phyloP scores from a whole-genome alignment of 768 basidiomycete genomes.

The Russula sp. region DNA sequence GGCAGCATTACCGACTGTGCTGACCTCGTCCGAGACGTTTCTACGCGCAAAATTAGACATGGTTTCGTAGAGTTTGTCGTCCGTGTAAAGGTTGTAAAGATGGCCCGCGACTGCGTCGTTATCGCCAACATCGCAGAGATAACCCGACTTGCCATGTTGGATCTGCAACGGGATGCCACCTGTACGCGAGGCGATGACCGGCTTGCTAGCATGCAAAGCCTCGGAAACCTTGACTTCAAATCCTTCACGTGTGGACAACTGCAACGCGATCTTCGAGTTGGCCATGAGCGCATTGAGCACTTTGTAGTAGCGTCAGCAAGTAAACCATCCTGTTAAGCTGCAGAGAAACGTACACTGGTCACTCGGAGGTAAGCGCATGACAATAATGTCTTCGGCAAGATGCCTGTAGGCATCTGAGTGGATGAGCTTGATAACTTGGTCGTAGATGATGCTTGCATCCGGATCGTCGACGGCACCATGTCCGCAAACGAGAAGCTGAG shows the following conservation, averaged over 20 bases:
- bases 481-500: constrained; percentile 79
- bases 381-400: constrained; percentile 38
- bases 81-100: constrained; percentile 71
- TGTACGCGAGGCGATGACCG: constrained; percentile 76
- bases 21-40: constrained; percentile 79
- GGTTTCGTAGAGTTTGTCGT: constrained; percentile 50
- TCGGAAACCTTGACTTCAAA: constrained; percentile 98
- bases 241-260: constrained; percentile 90
- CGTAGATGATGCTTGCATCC: constrained; percentile 89
- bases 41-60: constrained; percentile 49
- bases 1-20: constrained; percentile 75
- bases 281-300: constrained; percentile 87
- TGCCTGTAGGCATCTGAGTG: constrained; percentile 29
- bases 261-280: constrained; percentile 83
- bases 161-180: constrained; percentile 95
- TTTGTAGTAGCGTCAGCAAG: constrained; percentile 25
- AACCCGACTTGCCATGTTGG: constrained; percentile 82
- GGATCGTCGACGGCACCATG: constrained; percentile 95
- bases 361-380: constrained; percentile 67
- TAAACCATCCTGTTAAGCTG: not conserved
- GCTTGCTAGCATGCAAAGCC: constrained; percentile 86
- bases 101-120: constrained; percentile 68
- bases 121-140: constrained; percentile 72
- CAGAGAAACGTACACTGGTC: constrained; percentile 58
- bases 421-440: constrained; percentile 63